Conservation (phyloP, 1,284 basidiomycete species). For the Pseudozyma pruni region DNA sequence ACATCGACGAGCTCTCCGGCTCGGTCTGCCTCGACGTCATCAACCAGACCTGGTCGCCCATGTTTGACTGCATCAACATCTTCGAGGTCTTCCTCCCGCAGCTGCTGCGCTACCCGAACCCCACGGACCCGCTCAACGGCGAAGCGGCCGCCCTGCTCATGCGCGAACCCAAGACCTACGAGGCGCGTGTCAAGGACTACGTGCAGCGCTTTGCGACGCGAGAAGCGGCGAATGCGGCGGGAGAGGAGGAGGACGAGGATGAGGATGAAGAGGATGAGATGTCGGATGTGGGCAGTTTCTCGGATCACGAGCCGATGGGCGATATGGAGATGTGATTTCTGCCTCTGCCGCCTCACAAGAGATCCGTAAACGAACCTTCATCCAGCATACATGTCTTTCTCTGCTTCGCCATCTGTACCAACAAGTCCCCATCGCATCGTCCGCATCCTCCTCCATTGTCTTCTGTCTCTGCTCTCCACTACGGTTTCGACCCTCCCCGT, state of each 20-base stretch:
- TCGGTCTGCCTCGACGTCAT: slow-evolving; percentile 64
- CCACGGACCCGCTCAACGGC: slow-evolving; percentile 95
- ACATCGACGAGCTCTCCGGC: slow-evolving; percentile 86
- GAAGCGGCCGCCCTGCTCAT: slow-evolving; percentile 96
- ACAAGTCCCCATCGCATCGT: slow-evolving; percentile 17
- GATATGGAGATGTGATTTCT: slow-evolving; percentile 52
- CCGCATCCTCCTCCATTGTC: neutral
- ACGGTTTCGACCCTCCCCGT: neutral
- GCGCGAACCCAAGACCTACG: slow-evolving; percentile 84
- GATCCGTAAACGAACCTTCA: neutral
- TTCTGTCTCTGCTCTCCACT: neutral
- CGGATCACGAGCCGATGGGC: slow-evolving; percentile 48
- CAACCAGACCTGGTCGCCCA: slow-evolving; percentile 61
- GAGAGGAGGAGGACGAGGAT: slow-evolving; percentile 49
- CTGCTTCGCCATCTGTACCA: slow-evolving; percentile 19
- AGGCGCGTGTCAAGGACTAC: slow-evolving; percentile 60
- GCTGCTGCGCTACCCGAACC: slow-evolving; percentile 94
- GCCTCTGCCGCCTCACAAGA: neutral
- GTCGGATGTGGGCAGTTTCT: slow-evolving; percentile 65
- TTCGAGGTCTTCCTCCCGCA: slow-evolving; percentile 98
- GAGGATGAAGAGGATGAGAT: slow-evolving; percentile 61
- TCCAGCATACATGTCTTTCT: neutral
- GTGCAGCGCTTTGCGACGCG: slow-evolving; percentile 56
- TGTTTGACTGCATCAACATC: slow-evolving; percentile 93
- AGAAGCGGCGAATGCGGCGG: slow-evolving; percentile 47